Conservation (phyloP, 2,329 filamentous ascomycete species). For the Cordyceps farinosa region DNA sequence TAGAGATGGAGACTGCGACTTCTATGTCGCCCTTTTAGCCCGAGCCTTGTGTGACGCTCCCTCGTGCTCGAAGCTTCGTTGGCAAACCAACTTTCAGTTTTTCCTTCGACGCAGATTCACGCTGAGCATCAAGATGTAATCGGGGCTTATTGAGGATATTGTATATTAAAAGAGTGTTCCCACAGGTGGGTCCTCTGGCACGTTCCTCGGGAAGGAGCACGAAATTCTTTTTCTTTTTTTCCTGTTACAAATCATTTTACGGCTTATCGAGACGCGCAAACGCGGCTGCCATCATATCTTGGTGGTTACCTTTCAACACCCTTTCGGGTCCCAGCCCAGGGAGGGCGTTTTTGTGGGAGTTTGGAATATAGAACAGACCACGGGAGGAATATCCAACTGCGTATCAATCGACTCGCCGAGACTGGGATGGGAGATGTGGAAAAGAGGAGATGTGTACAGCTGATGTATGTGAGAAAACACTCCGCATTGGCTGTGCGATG, state of each 20-base stretch:
- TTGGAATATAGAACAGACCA: background rate
- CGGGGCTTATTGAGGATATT: conserved; percentile 14
- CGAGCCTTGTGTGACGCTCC: background rate
- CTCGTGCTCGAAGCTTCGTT: background rate
- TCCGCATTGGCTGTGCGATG: background rate
- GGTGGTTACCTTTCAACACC: background rate
- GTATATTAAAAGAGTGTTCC: conserved; percentile 11
- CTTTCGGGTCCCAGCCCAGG: no score
- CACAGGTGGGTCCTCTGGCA: conserved; percentile 13
- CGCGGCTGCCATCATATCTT: background rate
- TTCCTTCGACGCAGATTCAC: background rate
- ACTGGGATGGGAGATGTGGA: background rate
- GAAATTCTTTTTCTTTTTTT: background rate
- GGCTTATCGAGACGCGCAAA: background rate
- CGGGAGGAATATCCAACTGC: background rate
- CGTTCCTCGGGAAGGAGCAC: conserved; percentile 13
- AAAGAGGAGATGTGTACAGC: background rate
- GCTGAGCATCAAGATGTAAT: background rate
- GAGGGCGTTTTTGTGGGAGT: background rate
- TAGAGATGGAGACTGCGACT: background rate
- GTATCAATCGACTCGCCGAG: background rate
- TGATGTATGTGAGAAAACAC: background rate
- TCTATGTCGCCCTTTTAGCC: background rate
- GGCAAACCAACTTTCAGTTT: background rate
- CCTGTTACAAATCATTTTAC: background rate